Evolutionary conservation across 495 filamentous ascomycete species (phyloP).

Genomic region (Daldinia caldariorum): DNA sequence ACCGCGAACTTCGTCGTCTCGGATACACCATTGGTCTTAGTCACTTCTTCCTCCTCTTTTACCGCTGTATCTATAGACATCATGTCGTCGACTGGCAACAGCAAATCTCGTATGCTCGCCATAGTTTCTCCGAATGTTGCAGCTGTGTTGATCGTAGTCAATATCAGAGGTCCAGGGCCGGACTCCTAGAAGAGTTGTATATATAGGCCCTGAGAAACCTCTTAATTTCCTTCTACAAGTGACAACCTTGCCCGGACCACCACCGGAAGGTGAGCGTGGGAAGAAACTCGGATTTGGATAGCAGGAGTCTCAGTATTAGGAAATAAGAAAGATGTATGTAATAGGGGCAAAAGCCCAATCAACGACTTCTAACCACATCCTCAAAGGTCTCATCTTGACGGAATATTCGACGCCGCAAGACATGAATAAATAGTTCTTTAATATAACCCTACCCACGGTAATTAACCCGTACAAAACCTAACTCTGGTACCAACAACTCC

Average conservation of each 20-base stretch:
- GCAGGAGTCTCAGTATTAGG: neutral
- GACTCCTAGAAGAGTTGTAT: slow-evolving; percentile 38
- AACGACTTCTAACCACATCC: slow-evolving; percentile 12
- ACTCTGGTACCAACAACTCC: neutral
- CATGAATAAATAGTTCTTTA: neutral
- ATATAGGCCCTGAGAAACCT: slow-evolving; percentile 2
- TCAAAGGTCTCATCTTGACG: neutral
- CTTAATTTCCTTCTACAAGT: neutral
- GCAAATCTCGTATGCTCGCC: slow-evolving; percentile 34
- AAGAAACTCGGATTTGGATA: neutral
- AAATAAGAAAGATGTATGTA: neutral
- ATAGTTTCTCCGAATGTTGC: slow-evolving; percentile 6
- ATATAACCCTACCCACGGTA: neutral
- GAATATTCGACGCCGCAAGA: neutral
- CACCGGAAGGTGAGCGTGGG: neutral
- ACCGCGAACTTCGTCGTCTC: slow-evolving; percentile 64
- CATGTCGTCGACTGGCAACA: slow-evolving; percentile 8
- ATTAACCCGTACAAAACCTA: neutral
- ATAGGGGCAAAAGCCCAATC: slow-evolving; percentile 15
- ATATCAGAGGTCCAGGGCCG: neutral
- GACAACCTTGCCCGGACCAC: neutral
- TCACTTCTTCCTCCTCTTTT: neutral
- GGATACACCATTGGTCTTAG: neutral
- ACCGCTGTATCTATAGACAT: neutral
- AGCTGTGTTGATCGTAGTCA: neutral